Conservation (phyloP, 1,284 basidiomycete species). For the Exsudoporus floridanus region DNA sequence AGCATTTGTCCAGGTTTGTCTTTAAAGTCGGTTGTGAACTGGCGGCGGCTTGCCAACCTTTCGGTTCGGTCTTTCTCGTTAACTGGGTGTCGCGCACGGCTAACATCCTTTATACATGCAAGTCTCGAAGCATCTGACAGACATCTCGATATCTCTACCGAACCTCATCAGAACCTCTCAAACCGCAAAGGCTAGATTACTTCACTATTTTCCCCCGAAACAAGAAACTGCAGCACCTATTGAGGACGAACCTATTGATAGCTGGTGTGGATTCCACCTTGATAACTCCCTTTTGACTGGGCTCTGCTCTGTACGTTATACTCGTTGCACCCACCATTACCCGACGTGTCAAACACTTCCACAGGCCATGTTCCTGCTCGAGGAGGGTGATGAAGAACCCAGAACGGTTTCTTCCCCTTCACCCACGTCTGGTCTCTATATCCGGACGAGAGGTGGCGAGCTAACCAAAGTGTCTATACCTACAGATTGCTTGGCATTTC, state of each 20-base stretch:
- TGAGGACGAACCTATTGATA: conserved; percentile 69
- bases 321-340: background rate
- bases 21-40: conserved; percentile 79
- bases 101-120: conserved; percentile 1
- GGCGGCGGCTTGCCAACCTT: conserved; percentile 83
- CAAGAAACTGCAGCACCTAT: conserved; percentile 37
- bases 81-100: background rate
- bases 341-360: conserved; percentile 6
- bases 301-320: conserved; percentile 68
- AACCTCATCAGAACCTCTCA: conserved; percentile 63
- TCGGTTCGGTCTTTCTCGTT: conserved; percentile 51
- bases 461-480: conserved; percentile 85
- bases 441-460: conserved; percentile 75
- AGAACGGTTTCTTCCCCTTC: conserved; percentile 65
- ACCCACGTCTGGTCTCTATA: conserved; percentile 80
- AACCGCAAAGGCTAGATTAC: conserved; percentile 79
- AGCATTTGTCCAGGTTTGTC: conserved; percentile 54
- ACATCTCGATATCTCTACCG: conserved; percentile 62
- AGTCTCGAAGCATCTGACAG: conserved; percentile 65
- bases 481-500: conserved; percentile 79
- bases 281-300: conserved; percentile 90
- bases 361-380: conserved; percentile 78
- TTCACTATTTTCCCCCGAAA: conserved; percentile 86
- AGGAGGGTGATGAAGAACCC: conserved; percentile 42
- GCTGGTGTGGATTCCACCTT: conserved; percentile 79